Percentiles rank a stretch among this genome's conserved stretches.
These are phyloP conservation scores for Talaromyces thailandensis DNA, from an alignment of 495 filamentous ascomycete genomes.

Conservation along the genomic window DNA sequence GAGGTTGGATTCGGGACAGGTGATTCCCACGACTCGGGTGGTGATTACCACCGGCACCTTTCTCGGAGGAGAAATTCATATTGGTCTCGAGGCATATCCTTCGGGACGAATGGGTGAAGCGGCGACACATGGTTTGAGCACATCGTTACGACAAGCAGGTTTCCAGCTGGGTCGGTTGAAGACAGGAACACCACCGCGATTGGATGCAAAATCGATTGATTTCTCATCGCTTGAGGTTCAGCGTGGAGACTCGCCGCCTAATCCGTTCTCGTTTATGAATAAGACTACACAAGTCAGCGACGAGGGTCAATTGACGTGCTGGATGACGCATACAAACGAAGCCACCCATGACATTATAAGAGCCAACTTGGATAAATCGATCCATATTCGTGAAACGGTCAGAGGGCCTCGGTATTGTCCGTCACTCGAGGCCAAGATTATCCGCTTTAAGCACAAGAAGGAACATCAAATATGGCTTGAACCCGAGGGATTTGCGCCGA, in stretches of 20 bases:
- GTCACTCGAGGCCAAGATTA: conserved; percentile 88
- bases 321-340: conserved; percentile 77
- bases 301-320: conserved; percentile 64
- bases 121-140: conserved; percentile 87
- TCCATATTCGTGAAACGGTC: conserved; percentile 94
- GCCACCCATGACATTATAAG: conserved; percentile 77
- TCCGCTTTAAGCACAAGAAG: conserved; percentile 72
- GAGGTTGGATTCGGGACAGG: conserved; percentile 78
- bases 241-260: conserved; percentile 73
- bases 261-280: conserved; percentile 89
- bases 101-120: conserved; percentile 91
- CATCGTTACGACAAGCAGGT: conserved; percentile 79
- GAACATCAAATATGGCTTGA: conserved; percentile 91
- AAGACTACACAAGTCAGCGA: conserved; percentile 62
- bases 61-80: conserved; percentile 92
- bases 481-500: conserved; percentile 83
- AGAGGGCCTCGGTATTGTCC: conserved; percentile 93
- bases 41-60: conserved; percentile 97
- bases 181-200: conserved; percentile 86
- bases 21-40: conserved; percentile 70
- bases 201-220: conserved; percentile 77
- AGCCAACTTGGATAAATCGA: conserved; percentile 79
- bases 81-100: conserved; percentile 75
- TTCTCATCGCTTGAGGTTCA: conserved; percentile 64
- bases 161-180: conserved; percentile 89